phyloP scores from a whole-genome alignment of 306 rosid genomes.

The Glycine soja region DNA sequence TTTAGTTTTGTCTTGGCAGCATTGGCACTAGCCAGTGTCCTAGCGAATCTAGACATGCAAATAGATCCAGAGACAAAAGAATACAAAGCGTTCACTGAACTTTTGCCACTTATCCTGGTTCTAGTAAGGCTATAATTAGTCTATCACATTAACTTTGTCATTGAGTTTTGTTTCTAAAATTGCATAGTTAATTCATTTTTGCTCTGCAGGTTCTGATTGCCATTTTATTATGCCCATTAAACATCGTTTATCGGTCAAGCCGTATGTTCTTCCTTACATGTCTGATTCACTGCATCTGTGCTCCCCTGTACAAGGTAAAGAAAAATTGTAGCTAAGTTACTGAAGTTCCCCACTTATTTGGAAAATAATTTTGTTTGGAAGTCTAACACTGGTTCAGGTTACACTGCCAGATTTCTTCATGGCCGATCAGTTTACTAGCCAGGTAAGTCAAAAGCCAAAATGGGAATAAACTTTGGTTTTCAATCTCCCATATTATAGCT shows the following conservation, averaged over 20 bases:
- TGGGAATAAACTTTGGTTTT: neutral
- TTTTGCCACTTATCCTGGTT: slow-evolving; percentile 66
- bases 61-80: slow-evolving; percentile 62
- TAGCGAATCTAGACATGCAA: slow-evolving; percentile 79
- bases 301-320: slow-evolving; percentile 73
- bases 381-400: slow-evolving; percentile 55
- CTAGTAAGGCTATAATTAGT: slow-evolving; percentile 51
- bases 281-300: slow-evolving; percentile 60
- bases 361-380: neutral
- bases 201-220: slow-evolving; percentile 52
- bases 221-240: slow-evolving; percentile 64
- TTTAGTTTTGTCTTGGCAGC: slow-evolving; percentile 57
- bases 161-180: neutral
- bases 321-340: neutral
- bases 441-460: slow-evolving; percentile 49
- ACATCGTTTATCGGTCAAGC: slow-evolving; percentile 67
- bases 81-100: slow-evolving; percentile 62
- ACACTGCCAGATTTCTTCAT: slow-evolving; percentile 75
- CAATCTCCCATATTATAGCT: neutral
- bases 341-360: neutral
- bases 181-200: slow-evolving; percentile 14
- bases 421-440: slow-evolving; percentile 84
- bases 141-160: slow-evolving; percentile 3
- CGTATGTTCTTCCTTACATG: slow-evolving; percentile 64
- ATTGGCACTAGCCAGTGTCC: slow-evolving; percentile 65